phyloP scores from a whole-genome alignment of 1,139 yeast species.

The Fermentozyma sake region DNA sequence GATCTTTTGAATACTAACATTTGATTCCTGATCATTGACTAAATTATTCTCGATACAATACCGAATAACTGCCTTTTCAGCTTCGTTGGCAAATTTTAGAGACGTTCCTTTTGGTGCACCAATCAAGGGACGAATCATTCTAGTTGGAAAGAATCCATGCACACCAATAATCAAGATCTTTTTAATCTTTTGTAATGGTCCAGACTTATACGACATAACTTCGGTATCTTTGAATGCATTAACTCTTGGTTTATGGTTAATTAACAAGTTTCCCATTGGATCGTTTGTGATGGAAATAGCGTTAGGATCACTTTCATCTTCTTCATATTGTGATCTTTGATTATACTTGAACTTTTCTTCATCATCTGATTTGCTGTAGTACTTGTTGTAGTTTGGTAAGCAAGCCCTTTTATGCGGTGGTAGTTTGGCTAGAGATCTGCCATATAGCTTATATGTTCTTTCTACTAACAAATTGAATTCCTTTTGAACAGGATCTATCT shows the following conservation, averaged over 20 bases:
- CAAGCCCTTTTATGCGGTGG: conserved; percentile 40
- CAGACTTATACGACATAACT: conserved; percentile 26
- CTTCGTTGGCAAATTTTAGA: conserved; percentile 78
- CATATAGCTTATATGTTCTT: conserved; percentile 38
- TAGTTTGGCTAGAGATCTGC: conserved; percentile 34
- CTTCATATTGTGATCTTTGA: conserved; percentile 24
- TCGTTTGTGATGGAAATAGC: conserved; percentile 40
- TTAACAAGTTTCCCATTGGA: conserved; percentile 42
- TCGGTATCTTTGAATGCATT: conserved; percentile 14
- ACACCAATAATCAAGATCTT: conserved; percentile 82
- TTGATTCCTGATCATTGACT: conserved; percentile 32
- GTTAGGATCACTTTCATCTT: conserved; percentile 27
- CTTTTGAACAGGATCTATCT: conserved; percentile 24
- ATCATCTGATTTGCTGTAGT: conserved; percentile 16
- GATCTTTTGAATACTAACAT: conserved; percentile 73
- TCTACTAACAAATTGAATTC: conserved; percentile 36
- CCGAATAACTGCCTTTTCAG: conserved; percentile 67
- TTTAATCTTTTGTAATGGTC: conserved; percentile 32
- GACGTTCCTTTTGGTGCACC: conserved; percentile 96
- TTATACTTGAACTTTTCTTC: conserved; percentile 14
- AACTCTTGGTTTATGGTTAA: conserved; percentile 21
- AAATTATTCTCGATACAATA: conserved; percentile 63
- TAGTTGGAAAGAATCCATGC: conserved; percentile 92
- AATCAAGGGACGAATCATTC: conserved; percentile 74
- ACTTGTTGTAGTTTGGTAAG: conserved; percentile 38